Evolutionary conservation across 148 eudicot species (phyloP).

Genomic region (Bassia scoparia): DNA sequence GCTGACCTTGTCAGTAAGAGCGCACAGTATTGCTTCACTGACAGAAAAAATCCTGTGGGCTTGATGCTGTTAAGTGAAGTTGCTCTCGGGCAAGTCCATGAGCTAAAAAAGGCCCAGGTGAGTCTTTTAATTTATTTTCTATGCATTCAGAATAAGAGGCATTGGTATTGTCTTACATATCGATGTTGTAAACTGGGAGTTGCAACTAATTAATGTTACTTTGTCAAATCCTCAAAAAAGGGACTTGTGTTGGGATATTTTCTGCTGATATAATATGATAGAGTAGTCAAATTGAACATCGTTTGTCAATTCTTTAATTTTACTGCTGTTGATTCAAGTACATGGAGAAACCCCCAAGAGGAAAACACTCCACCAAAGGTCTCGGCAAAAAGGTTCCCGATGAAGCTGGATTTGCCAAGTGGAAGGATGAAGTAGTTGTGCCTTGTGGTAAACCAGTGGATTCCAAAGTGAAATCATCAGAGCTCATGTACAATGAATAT

Average conservation of each 20-base stretch:
- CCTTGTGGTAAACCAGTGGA: constrained; percentile 94
- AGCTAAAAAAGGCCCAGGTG: constrained; percentile 78
- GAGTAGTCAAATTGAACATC: not conserved
- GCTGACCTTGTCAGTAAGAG: constrained; percentile 99
- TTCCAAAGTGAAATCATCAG: constrained; percentile 67
- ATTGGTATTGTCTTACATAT: not conserved
- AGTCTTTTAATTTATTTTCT: constrained; percentile 11
- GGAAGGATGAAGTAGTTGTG: constrained; percentile 85
- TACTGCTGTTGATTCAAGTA: constrained; percentile 37
- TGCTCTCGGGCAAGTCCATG: constrained; percentile 82
- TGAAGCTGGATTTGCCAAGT: constrained; percentile 58
- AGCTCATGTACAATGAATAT: constrained; percentile 92
- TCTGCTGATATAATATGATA: not conserved
- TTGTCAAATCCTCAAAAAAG: not conserved
- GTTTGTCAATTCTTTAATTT: constrained; percentile 2
- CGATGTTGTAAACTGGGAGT: not conserved
- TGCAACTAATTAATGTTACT: not conserved
- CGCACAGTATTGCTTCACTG: constrained; percentile 94
- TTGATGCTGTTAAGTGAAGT: constrained; percentile 97
- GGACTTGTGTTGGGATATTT: not conserved
- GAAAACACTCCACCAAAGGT: constrained; percentile 97
- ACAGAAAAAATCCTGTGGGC: constrained; percentile 81
- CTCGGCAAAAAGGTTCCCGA: constrained; percentile 83
- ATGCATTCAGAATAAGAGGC: not conserved
- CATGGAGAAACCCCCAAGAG: constrained; percentile 86